Evolutionary conservation across 2,329 filamentous ascomycete genomes (phyloP), one percentile per base, ranked within the genome.

Genomic region (Ophiocordyceps camponoti-leonardi): DNA sequence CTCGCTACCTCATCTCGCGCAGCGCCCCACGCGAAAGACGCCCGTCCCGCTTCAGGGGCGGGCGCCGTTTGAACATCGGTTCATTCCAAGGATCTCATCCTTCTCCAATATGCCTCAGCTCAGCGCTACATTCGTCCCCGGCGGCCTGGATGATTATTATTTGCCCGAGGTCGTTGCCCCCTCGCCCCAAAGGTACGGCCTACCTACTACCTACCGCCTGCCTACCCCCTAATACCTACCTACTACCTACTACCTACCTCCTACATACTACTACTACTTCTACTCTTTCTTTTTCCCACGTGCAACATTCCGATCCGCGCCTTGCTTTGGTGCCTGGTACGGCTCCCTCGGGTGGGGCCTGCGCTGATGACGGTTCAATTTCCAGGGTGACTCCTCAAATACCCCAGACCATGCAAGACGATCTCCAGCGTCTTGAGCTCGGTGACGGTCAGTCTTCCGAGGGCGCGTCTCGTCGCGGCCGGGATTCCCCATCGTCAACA

Each of bases 361-460:
- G 45, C 52, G 58, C 63, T 65, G 58, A 67, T 62, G 51, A 51
- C 43, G 55, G 54, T 55, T 55, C 18, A 31, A 55, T 58, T 51
- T 59, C 53, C 63, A 94, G 86, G 69, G 79, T 93, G 58, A 94
- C 90, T 79, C 85, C 86, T 61, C 87, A 95, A 72, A 87, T 95
- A 53, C 86, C 90, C 54, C 84, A 90, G 65, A 90, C 94, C 66
- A 95, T 98, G 77, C 87, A 94, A 67, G 82, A 94, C 58, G 90
- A 85, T 65, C 76, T 98, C 52, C 84, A 90, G 57, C 81, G 88
- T 62, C 78, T 98, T 68, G 88, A 95, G 71, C 73, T 87, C 49
- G 81, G 68, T 64, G 65, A 64, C 57, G 57, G 59, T 47, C 55
- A 56, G 18, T 28, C 23, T 19, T 42, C 41, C 50, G 52, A 53